These are phyloP conservation scores for Gaultheria prostrata DNA, from an alignment of 148 eudicot genomes.

Conservation along the genomic window DNA sequence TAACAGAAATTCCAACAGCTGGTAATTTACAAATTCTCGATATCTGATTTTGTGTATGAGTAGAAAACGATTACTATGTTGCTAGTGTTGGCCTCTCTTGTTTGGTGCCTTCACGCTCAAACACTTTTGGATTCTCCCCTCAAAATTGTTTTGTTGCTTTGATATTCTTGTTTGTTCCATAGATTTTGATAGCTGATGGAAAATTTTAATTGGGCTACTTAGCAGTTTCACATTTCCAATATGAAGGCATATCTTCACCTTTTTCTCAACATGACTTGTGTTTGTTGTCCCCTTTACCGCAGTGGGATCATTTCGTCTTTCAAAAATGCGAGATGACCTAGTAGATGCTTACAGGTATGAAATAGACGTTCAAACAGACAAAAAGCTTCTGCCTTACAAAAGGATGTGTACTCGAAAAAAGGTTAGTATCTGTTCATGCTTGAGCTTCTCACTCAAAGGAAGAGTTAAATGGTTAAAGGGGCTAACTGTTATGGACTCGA, in stretches of 20 bases:
- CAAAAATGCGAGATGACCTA: conserved; percentile 75
- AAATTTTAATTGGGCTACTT: not conserved
- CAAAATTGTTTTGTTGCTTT: not conserved
- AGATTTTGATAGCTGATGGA: not conserved
- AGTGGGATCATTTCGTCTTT: conserved; percentile 76
- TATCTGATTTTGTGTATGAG: not conserved
- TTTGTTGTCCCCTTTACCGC: not conserved
- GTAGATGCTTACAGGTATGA: conserved; percentile 69
- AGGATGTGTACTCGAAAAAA: conserved; percentile 36
- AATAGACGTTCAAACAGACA: conserved; percentile 65
- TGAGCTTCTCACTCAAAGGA: not conserved
- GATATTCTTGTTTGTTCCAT: not conserved
- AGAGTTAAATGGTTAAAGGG: not conserved
- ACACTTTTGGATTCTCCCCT: not conserved
- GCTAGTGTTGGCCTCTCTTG: not conserved
- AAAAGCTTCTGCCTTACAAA: conserved; percentile 65
- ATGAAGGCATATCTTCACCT: not conserved
- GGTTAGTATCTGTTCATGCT: conserved; percentile 30
- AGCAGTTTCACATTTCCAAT: not conserved
- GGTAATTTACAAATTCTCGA: conserved; percentile 43
- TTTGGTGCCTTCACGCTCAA: conserved; percentile 2
- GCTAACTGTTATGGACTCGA: conserved; percentile 15
- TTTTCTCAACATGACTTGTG: conserved; percentile 7
- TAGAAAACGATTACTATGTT: not conserved
- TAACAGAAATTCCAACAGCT: conserved; percentile 75